phyloP scores from a whole-genome alignment of 495 filamentous ascomycete species.

The Platismatia glauca region DNA sequence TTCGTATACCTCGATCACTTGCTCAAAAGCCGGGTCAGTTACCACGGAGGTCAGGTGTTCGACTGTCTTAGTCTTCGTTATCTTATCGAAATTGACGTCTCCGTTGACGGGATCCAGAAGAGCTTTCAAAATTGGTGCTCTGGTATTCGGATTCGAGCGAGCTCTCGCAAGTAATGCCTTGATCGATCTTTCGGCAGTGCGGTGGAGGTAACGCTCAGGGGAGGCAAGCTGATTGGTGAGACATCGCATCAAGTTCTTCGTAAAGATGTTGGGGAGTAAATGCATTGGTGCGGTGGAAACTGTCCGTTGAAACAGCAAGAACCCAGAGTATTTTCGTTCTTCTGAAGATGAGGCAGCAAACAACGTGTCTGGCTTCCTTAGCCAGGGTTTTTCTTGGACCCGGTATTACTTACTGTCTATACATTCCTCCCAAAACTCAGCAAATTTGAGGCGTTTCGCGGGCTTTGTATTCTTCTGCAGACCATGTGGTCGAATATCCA shows the following conservation, averaged over 20 bases:
- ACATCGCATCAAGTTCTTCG: slow-evolving; percentile 71
- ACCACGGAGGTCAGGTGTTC: slow-evolving; percentile 62
- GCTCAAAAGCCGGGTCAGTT: slow-evolving; percentile 34
- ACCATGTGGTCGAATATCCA: slow-evolving; percentile 24
- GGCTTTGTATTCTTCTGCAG: slow-evolving; percentile 26
- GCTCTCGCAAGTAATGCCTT: slow-evolving; percentile 60
- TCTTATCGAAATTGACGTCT: slow-evolving; percentile 70
- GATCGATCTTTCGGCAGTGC: slow-evolving; percentile 61
- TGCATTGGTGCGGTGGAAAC: slow-evolving; percentile 43
- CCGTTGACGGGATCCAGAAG: slow-evolving; percentile 57
- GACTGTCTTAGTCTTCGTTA: slow-evolving; percentile 82
- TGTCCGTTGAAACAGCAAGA: slow-evolving; percentile 71
- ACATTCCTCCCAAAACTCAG: slow-evolving; percentile 77
- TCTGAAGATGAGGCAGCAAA: slow-evolving; percentile 73
- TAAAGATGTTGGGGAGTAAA: slow-evolving; percentile 54
- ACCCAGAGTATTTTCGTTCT: slow-evolving; percentile 84
- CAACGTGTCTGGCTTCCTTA: slow-evolving; percentile 51
- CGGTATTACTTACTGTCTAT: slow-evolving; percentile 62
- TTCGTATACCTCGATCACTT: slow-evolving; percentile 38
- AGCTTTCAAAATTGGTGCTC: slow-evolving; percentile 50
- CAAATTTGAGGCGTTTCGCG: slow-evolving; percentile 43
- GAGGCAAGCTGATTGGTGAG: slow-evolving; percentile 80
- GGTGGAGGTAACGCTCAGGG: slow-evolving; percentile 77
- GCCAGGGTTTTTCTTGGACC: not conserved
- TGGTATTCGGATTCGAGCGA: slow-evolving; percentile 50